These are phyloP conservation scores for Hypomyces perniciosus DNA, from an alignment of 2,329 filamentous ascomycete genomes.

Conservation along the genomic window DNA sequence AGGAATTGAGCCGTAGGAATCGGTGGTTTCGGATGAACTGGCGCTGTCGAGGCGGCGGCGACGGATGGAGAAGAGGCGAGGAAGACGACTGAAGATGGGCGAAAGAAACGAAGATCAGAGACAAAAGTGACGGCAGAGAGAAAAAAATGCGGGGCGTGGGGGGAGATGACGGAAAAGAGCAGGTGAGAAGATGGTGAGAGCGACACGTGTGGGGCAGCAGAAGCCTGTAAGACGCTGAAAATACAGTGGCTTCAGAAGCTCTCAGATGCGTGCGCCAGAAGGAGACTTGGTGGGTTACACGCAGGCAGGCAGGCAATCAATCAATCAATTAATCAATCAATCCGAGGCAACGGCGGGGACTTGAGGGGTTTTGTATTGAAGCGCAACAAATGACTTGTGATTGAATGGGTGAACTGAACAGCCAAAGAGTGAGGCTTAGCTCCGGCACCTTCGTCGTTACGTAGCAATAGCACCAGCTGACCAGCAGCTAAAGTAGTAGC, in stretches of 20 bases:
- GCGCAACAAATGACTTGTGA: no score
- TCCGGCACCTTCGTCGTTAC: no score
- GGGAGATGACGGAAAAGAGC: not conserved
- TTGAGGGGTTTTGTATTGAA: no score
- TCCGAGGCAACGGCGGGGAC: not conserved
- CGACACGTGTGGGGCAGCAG: not conserved
- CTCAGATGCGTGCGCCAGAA: not conserved
- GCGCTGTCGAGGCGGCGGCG: constrained; percentile 8
- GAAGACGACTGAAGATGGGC: constrained; percentile 5
- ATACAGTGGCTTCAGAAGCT: not conserved
- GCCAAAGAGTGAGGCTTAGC: no score
- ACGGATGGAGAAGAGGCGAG: constrained; percentile 6
- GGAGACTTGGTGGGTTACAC: not conserved
- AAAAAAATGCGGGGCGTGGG: constrained; percentile 12
- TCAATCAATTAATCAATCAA: not conserved
- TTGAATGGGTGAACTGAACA: no score
- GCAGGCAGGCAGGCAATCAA: not conserved
- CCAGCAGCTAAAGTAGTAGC: no score
- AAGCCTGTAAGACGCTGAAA: not conserved
- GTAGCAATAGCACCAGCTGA: no score
- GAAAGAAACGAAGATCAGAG: not conserved
- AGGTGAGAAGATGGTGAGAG: not conserved
- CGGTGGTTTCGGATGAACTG: constrained; percentile 5
- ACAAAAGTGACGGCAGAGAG: not conserved
- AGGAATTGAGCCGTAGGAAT: constrained; percentile 1